These are phyloP conservation scores for Trichoderma hamatum DNA, from an alignment of 2,329 filamentous ascomycete species.

Conservation along the genomic window DNA sequence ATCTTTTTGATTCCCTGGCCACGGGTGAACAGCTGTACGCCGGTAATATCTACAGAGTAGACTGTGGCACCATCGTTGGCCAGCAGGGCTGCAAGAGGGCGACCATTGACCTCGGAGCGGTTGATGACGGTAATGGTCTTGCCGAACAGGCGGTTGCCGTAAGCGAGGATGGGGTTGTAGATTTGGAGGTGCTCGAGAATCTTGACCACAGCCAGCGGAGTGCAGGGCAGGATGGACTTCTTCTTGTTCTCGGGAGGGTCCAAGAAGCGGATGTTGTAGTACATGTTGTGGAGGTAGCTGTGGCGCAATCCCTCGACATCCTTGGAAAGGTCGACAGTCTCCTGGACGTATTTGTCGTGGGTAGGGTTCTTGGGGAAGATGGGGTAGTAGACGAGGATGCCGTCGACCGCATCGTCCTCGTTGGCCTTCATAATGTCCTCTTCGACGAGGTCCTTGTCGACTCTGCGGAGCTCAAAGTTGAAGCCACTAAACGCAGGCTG, in stretches of 20 bases:
- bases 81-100: slow-evolving; percentile 86
- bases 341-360: slow-evolving; percentile 94
- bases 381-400: slow-evolving; percentile 97
- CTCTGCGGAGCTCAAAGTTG: slow-evolving; percentile 79
- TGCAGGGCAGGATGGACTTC: slow-evolving; percentile 95
- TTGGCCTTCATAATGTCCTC: slow-evolving; percentile 87
- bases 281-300: slow-evolving; percentile 98
- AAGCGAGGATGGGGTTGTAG: slow-evolving; percentile 92
- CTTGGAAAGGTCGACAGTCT: slow-evolving; percentile 86
- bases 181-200: slow-evolving; percentile 94
- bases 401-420: slow-evolving; percentile 74
- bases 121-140: slow-evolving; percentile 97
- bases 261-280: slow-evolving; percentile 94
- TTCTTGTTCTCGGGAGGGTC: slow-evolving; percentile 75
- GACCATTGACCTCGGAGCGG: slow-evolving; percentile 90
- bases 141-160: slow-evolving; percentile 90
- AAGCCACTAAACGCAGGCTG: slow-evolving; percentile 67
- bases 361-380: slow-evolving; percentile 80
- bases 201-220: slow-evolving; percentile 93
- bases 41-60: slow-evolving; percentile 90
- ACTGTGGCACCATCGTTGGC: slow-evolving; percentile 96
- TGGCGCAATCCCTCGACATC: slow-evolving; percentile 96
- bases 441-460: slow-evolving; percentile 87
- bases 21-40: slow-evolving; percentile 88
- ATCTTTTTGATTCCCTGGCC: slow-evolving; percentile 84